Base-by-base conservation (phyloP, 345 rosid genomes). In the Luvunga scandens region DNA sequence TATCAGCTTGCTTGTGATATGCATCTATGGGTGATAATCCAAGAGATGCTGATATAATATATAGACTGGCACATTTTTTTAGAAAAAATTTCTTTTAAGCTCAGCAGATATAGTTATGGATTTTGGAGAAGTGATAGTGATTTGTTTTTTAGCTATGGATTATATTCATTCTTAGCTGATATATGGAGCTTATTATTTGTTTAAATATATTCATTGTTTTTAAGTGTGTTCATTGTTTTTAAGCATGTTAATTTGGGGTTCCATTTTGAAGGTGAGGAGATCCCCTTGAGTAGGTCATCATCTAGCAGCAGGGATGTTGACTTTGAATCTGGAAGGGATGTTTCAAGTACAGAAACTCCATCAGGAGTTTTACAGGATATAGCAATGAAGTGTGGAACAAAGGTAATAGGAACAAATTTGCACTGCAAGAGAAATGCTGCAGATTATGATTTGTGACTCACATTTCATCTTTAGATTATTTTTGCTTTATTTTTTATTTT, bases 331-430 rank as follows among this genome's bases (percentile, higher is more conserved):
- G 94, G 88, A 80, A 90, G 86, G 77, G 84, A 75, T 83, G 87
- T 84, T 83, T 59, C 90, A 75, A 81, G 66, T 81, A 87, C 85
- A 70, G 97, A 93, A 82, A 83, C 87, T 81, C 83, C 95, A 9
- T 90, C 85, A 70, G 86, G 72, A 69, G 90, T 81, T 63, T 82
- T 97, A 77, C 94, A 86, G 78, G 94, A 85, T 61, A 94, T 97
- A 86, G 98, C 98, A 34, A 81, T 75, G 80, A 93, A 89, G 83
- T 93, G 94, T 83, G 98, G 98, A 82, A 62, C 93, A 72, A 97
- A 92, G 98, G 99, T 94, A 88, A 61, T 31, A 18, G 25, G 56
- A 66, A 56, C 69, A 9, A 19, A 38, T 3, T 42, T 62, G 24
- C 36, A n/a, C 68, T 45, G 59, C 30, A 18, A 31, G 28, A 65